Evolutionary conservation across 2,329 filamentous ascomycete genomes (phyloP), one percentile per base, ranked within the genome.

Genomic region (Pseudovirgaria hyperparasitica): DNA sequence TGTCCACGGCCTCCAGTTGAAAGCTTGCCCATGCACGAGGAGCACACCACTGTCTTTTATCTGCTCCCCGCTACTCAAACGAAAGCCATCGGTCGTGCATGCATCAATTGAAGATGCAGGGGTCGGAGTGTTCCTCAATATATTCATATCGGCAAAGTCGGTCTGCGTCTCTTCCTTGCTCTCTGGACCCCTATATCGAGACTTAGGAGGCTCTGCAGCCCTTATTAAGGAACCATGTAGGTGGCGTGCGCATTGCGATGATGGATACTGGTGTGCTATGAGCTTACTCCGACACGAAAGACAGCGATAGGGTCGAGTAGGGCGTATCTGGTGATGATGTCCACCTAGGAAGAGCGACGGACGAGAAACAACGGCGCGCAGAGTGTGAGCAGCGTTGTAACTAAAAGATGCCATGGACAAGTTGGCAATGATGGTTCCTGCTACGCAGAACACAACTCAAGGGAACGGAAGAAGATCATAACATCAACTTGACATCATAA

Each of bases 71-170:
- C 76, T 92, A 55, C 90, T 80, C 23, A 98, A 63, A 37, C 79
- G 72, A 53, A 98, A 98, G 2, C 90, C 90, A 42, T 87, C 76
- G 33, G 68, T 60, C 32, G 80, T 72, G 57, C 82, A 92, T 5
- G 79, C 74, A 42, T 94, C 85, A 23, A 98, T 73, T 2, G 75
- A 74, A 0, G 84, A 93, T 1, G 84, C 75, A 0, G 87, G 90
- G 4, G 71, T 63, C 0, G 84, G 79, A 1, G 75, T 72, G 38
- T 72, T 74, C 21, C 72, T 76, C 4, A 96, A 66, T 5, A 98
- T 76, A 50, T 98, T 76, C 37, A 96, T 65, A 9, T 69, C 66
- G 22, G 57, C 61, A 40, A 96, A 84, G 55, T 90, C 77, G 3
- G 75, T 77, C 40, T 71, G 70, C 2, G 72, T 76, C 26, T 67